phyloP scores from a whole-genome alignment of 2,329 filamentous ascomycete species.

The Fusarium protoensiforme region DNA sequence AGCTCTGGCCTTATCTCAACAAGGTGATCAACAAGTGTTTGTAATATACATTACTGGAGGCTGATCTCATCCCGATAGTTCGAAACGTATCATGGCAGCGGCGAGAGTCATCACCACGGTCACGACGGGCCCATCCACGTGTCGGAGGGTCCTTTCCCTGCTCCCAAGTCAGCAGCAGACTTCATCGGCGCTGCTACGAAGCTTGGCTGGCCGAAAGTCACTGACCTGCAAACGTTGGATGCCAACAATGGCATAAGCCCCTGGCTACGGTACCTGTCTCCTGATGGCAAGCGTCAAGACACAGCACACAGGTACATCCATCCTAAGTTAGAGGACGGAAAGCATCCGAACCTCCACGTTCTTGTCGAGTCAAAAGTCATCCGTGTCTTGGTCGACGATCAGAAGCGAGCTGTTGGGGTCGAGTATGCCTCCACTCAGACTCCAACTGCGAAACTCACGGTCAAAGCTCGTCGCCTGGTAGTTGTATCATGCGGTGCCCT shows the following conservation, averaged over 20 bases:
- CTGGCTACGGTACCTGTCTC: slow-evolving; percentile 53
- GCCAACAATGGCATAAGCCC: slow-evolving; percentile 45
- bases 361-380: not conserved
- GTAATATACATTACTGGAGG: not conserved
- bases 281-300: slow-evolving; percentile 65
- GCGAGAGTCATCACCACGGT: not conserved
- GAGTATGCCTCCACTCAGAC: not conserved
- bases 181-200: not conserved
- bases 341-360: not conserved
- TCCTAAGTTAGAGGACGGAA: slow-evolving; percentile 42
- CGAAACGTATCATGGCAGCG: not conserved
- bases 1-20: slow-evolving; percentile 46
- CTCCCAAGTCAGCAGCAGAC: not conserved
- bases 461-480: not conserved
- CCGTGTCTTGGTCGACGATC: not conserved
- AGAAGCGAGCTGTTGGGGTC: not conserved
- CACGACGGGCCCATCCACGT: not conserved
- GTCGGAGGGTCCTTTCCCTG: not conserved
- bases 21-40: not conserved
- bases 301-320: slow-evolving; percentile 61
- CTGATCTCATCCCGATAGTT: not conserved
- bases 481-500: not conserved
- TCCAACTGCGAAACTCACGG: not conserved
- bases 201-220: not conserved
- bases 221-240: slow-evolving; percentile 63